Base-by-base conservation (phyloP, 495 filamentous ascomycete species). In the Sphaerosporella brunnea region DNA sequence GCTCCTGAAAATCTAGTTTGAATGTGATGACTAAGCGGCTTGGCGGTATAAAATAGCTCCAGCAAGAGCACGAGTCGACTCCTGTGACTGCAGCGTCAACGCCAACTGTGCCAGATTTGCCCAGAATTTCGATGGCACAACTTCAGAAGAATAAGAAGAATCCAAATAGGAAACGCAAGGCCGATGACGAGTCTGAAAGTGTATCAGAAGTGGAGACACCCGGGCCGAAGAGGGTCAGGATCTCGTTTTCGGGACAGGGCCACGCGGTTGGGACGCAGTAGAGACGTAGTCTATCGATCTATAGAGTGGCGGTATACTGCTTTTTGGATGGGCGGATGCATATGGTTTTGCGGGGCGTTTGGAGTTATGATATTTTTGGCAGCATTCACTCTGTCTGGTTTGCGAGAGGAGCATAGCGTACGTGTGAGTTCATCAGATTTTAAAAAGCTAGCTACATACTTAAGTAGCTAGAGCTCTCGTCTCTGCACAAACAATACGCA, bases 121-220 rank as follows among this genome's bases (percentile, higher is more conserved):
- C 56, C 23, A 48, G 55, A 8, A 15, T 57, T 13, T 51, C 49
- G 4, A 47, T 58, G 2, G 42, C 42, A 18, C 36, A 21, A 11
- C 24, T n/a, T 43, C 10, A 8, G 20, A 26, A 24, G 21, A 24
- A 61, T 4, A 61, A 58, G 44, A 61, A 61, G 49, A 48, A 32
- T 21, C 21, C 45, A 7, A 46, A 26, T 18, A 9, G 40, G 8
- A 61, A 61, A 32, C 58, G 58, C 2, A 50, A 53, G 23, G 58
- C 45, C 13, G 58, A 61, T 19, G 58, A 61, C 13, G 58, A 61
- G 44, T 61, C 58, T 3, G 58, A 60, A 43, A 60, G 57, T 23
- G 59, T 58, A n/a, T 61, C 58, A 9, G 58, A 61, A 42, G 58
- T 61, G 8, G 58, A 61, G 45, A 61, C 58, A 15, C 58, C 58